Percentiles rank a stretch among this genome's conserved stretches.
phyloP scores from a whole-genome alignment of 1,284 basidiomycete genomes.

The Marasmius fiardii region DNA sequence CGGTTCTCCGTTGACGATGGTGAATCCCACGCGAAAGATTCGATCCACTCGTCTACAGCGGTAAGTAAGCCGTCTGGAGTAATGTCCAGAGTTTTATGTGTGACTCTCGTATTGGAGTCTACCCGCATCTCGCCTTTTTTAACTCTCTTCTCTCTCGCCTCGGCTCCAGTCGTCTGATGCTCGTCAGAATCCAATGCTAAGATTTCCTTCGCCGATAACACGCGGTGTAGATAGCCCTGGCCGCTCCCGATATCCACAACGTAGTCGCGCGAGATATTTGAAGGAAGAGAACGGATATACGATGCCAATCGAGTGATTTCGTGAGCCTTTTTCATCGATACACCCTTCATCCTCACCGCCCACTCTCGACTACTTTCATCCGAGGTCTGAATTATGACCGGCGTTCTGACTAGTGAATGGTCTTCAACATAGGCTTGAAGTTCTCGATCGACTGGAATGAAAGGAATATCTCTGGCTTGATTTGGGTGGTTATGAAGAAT shows the following conservation, averaged over 20 bases:
- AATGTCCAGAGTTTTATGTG: conserved; percentile 50
- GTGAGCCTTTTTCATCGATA: conserved; percentile 55
- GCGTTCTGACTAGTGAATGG: not conserved
- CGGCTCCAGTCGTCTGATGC: conserved; percentile 41
- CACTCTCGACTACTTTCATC: not conserved
- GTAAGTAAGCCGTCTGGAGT: conserved; percentile 37
- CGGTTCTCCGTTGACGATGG: conserved; percentile 16
- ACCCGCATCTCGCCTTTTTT: not conserved
- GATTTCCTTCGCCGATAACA: conserved; percentile 34
- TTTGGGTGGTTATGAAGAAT: not conserved
- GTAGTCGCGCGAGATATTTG: conserved; percentile 20
- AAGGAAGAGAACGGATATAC: conserved; percentile 29
- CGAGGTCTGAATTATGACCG: not conserved
- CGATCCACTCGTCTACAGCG: conserved; percentile 41
- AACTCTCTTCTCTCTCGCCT: conserved; percentile 16
- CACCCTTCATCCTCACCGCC: conserved; percentile 24
- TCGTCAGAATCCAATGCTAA: conserved; percentile 50
- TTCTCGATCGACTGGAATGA: not conserved
- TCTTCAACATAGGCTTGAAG: not conserved
- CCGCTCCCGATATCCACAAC: conserved; percentile 53
- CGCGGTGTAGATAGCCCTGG: conserved; percentile 51
- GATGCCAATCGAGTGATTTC: conserved; percentile 45
- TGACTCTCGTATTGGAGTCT: conserved; percentile 21
- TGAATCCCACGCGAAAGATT: conserved; percentile 6
- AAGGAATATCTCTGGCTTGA: not conserved